A percentile compares a stretch with the other conserved stretches of the same genome.
Evolutionary conservation across 108 stramenopile genomes (phyloP).

Genomic region (Nannochloropsis gaditana): DNA sequence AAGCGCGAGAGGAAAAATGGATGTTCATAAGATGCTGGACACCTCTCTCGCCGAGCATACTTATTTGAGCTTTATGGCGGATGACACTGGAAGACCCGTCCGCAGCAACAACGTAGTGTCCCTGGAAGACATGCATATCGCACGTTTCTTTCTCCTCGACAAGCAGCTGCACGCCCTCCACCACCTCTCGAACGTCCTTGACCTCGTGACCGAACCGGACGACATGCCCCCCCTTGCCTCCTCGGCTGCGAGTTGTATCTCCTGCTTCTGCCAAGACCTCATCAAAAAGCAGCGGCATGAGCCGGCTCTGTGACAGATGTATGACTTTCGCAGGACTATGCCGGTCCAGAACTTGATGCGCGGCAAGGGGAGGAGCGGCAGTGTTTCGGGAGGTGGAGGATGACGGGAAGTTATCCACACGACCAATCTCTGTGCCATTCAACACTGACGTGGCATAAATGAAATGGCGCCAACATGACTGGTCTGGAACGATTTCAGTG

Average conservation of each 20-base stretch:
- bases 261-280: slow-evolving; percentile 39
- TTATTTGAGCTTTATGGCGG: slow-evolving; percentile 56
- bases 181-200: slow-evolving; percentile 21
- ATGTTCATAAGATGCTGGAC: slow-evolving; percentile 79
- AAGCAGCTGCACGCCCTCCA: neutral
- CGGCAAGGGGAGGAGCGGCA: neutral
- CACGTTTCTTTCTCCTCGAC: neutral
- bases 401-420: neutral
- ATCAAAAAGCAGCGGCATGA: slow-evolving; percentile 57
- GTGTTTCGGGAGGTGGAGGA: neutral
- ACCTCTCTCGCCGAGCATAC: slow-evolving; percentile 51
- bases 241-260: neutral
- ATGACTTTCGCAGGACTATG: slow-evolving; percentile 32
- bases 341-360: neutral
- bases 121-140: slow-evolving; percentile 12
- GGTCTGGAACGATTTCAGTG: neutral
- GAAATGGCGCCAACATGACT: neutral
- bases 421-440: slow-evolving; percentile 1
- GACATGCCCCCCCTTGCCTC: neutral
- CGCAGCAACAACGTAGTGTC: slow-evolving; percentile 65
- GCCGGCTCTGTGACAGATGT: slow-evolving; percentile 62
- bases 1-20: slow-evolving; percentile 61
- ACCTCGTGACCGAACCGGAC: slow-evolving; percentile 28
- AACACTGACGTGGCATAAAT: neutral
- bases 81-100: slow-evolving; percentile 72